A percentile compares a stretch with the other conserved stretches of the same genome.
Conservation (phyloP, 768 basidiomycete species). For the Pholiota molesta region DNA sequence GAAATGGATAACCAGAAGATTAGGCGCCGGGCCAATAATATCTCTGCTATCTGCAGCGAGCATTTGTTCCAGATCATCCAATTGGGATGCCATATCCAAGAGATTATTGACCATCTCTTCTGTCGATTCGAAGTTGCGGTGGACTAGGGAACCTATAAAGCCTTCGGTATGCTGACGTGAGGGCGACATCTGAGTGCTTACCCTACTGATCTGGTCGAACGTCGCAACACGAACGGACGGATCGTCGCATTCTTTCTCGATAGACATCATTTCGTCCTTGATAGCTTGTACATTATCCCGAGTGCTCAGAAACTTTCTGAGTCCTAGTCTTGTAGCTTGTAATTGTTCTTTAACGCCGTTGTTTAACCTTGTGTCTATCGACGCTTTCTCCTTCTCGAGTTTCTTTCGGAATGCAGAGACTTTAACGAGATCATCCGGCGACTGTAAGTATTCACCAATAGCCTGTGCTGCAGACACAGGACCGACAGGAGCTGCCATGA, state of each 20-base stretch:
- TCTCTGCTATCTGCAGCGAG: conserved; percentile 74
- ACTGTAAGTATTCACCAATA: conserved; percentile 88
- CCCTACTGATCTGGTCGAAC: conserved; percentile 95
- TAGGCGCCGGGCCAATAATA: conserved; percentile 84
- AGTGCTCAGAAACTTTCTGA: conserved; percentile 79
- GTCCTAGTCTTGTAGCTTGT: conserved; percentile 85
- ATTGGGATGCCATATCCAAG: conserved; percentile 86
- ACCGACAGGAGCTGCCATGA: conserved; percentile 50
- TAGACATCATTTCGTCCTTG: conserved; percentile 83
- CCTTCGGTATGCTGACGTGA: not conserved
- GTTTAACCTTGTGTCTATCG: conserved; percentile 88
- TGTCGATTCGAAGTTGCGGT: conserved; percentile 92
- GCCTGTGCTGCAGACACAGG: conserved; percentile 80
- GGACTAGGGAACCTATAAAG: conserved; percentile 90
- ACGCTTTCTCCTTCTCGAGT: conserved; percentile 94
- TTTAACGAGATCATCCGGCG: conserved; percentile 92
- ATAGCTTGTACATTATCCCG: conserved; percentile 77
- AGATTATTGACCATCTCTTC: conserved; percentile 96
- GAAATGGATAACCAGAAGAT: conserved; percentile 89
- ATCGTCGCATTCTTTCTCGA: conserved; percentile 77
- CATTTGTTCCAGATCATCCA: conserved; percentile 78
- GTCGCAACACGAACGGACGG: conserved; percentile 78
- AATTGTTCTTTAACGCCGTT: conserved; percentile 93
- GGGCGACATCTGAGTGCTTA: conserved; percentile 36
- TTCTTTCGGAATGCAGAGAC: conserved; percentile 89